Evolutionary conservation across 2,329 filamentous ascomycete species (phyloP).

Genomic region (Verticillium alfalfae): DNA sequence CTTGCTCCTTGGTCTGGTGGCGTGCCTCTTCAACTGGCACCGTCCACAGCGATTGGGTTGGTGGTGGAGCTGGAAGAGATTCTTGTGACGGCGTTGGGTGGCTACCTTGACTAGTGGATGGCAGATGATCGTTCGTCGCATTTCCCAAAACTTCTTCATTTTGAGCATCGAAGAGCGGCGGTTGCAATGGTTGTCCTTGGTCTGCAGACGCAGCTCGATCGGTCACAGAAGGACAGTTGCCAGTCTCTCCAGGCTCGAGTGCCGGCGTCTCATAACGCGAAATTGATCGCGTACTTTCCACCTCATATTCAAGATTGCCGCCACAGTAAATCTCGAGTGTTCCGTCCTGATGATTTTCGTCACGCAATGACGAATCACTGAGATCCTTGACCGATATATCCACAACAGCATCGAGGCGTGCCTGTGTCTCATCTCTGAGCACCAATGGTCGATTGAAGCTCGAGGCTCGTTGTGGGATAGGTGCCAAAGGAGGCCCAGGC

Average conservation of each 20-base stretch:
- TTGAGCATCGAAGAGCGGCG: neutral
- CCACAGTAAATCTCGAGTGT: neutral
- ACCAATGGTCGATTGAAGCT: constrained; percentile 18
- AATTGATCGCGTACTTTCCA: neutral
- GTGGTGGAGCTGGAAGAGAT: neutral
- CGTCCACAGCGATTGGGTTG: neutral
- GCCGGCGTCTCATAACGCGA: neutral
- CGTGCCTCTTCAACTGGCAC: neutral
- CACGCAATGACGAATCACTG: constrained; percentile 7
- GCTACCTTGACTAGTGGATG: neutral
- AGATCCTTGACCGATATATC: constrained; percentile 11
- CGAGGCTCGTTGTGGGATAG: constrained; percentile 20
- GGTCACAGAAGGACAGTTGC: neutral
- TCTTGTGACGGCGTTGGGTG: neutral
- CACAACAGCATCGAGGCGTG: constrained; percentile 7
- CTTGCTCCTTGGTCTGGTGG: neutral
- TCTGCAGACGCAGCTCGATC: neutral
- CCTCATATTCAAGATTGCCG: neutral
- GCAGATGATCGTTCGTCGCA: neutral
- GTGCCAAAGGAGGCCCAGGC: constrained; percentile 20
- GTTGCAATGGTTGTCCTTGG: neutral
- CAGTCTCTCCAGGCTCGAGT: neutral
- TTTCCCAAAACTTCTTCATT: neutral
- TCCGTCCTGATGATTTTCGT: neutral
- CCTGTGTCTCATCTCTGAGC: constrained; percentile 15